These are phyloP conservation scores for Verbena officinalis DNA, from an alignment of 257 asterid genomes.

Conservation along the genomic window DNA sequence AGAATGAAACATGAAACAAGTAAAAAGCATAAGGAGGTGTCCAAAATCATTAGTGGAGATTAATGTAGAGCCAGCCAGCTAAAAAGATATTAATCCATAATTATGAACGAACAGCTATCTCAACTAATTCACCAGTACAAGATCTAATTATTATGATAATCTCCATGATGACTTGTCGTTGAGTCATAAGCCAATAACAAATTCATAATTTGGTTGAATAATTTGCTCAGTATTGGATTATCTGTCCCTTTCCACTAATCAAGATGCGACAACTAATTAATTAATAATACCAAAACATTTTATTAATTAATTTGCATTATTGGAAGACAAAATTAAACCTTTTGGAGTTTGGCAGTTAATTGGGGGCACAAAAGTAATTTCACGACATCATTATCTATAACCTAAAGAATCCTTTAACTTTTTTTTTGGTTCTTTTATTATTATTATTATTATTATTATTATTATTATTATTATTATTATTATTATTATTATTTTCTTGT, in stretches of 20 bases:
- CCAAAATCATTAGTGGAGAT: slow-evolving; percentile 33
- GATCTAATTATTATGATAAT: slow-evolving; percentile 19
- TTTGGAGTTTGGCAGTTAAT: background rate
- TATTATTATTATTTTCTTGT: background rate
- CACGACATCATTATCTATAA: slow-evolving; percentile 6
- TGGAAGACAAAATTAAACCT: background rate
- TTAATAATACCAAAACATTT: background rate
- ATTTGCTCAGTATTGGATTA: slow-evolving; percentile 30
- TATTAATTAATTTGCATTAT: background rate
- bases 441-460: background rate
- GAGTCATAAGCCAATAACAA: slow-evolving; percentile 49
- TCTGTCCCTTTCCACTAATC: slow-evolving; percentile 25
- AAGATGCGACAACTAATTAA: background rate
- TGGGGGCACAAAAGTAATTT: background rate
- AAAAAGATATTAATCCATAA: slow-evolving; percentile 21
- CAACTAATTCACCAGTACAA: slow-evolving; percentile 42
- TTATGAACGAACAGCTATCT: slow-evolving; percentile 33
- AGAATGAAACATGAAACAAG: background rate
- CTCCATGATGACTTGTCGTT: slow-evolving; percentile 27
- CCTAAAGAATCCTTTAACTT: background rate
- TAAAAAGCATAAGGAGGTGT: slow-evolving; percentile 8
- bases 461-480: too few relatives aligned
- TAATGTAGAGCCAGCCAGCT: slow-evolving; percentile 26
- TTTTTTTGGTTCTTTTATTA: too few relatives aligned
- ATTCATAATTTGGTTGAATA: slow-evolving; percentile 18